Base-by-base conservation (phyloP, 192 early-diverging fungal species). In the Coemansia sp. region DNA sequence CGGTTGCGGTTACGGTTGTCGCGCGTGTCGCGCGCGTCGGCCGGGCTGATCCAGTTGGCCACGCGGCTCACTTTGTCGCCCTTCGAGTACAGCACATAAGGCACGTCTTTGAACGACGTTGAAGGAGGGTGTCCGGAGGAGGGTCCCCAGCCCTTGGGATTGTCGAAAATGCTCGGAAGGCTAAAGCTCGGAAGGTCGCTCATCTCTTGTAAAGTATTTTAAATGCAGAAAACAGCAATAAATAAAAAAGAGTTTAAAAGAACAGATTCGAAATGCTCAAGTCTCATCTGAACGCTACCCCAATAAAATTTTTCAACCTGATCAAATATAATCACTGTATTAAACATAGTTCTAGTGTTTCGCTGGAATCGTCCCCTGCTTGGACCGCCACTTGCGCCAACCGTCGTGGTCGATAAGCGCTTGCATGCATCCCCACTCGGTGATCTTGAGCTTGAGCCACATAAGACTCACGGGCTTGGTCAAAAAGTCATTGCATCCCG, bases 61-160 rank as follows among this genome's bases (percentile, higher is more conserved):
- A 93, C 91, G 67, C 93, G 91, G 59, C 93, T 94, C 14, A 99
- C 83, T 67, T 94, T 94, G 80, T 99, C 97, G 22, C 87, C 85
- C 85, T 98, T 98, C 39, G 90, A 93, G 86, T 91, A 99, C 37
- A 94, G 94, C 38, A 92, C 88, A 75, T 95, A 99, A 14, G 97
- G 97, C 61, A 99, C 90, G 72, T 90, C 92, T 59, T 77, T 67
- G 74, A 90, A 87, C 35, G 84, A 75, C 19, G 85, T 71, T 47
- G 88, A 25, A 4, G 53, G 78, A 55, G 91, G 82, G 57, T 90
- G 86, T 51, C 83, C 71, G 29, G 78, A 66, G 3, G 84, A 72
- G 12, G 95, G 95, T 27, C 95, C 95, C 95, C 95, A 97, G 43
- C 94, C 94, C 78, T 68, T 80, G 62, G 89, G 83, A 66, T 93